A percentile compares a stretch with the other conserved stretches of the same genome.
Conservation (phyloP, 352 stramenopile species). For the Aphanomyces astaci region DNA sequence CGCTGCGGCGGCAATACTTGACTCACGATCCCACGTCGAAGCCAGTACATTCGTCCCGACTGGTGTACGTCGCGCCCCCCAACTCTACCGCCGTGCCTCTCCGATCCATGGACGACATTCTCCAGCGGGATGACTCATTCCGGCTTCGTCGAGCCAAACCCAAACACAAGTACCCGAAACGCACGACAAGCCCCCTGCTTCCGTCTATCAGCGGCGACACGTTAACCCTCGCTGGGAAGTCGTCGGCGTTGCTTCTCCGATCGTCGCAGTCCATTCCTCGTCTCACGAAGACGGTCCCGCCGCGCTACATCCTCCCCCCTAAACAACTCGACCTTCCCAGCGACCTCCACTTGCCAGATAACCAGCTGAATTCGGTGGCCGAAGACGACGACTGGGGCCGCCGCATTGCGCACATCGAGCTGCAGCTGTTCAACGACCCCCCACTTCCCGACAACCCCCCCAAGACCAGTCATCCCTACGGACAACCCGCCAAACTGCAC, state of each 20-base stretch:
- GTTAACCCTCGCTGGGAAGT: background rate
- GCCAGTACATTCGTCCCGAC: background rate
- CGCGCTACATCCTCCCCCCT: background rate
- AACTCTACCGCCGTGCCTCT: background rate
- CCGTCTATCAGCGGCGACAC: background rate
- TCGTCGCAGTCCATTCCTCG: background rate
- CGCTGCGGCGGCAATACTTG: background rate
- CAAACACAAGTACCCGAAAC: conserved; percentile 5
- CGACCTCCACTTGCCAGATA: background rate
- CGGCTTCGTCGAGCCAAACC: background rate
- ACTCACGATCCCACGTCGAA: background rate
- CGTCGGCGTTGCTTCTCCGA: background rate
- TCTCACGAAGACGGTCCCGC: background rate
- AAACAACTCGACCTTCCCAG: background rate
- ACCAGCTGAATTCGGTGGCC: background rate
- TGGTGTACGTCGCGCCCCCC: no score
- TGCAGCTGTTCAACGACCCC: background rate
- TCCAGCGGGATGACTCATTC: background rate
- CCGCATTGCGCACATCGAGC: background rate
- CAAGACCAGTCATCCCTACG: background rate
- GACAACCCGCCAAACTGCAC: background rate
- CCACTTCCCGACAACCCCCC: background rate
- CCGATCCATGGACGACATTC: background rate
- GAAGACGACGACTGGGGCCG: background rate
- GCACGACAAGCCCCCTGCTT: background rate